phyloP scores from a whole-genome alignment of 2,329 filamentous ascomycete species.

The Colletotrichum echinochloae region DNA sequence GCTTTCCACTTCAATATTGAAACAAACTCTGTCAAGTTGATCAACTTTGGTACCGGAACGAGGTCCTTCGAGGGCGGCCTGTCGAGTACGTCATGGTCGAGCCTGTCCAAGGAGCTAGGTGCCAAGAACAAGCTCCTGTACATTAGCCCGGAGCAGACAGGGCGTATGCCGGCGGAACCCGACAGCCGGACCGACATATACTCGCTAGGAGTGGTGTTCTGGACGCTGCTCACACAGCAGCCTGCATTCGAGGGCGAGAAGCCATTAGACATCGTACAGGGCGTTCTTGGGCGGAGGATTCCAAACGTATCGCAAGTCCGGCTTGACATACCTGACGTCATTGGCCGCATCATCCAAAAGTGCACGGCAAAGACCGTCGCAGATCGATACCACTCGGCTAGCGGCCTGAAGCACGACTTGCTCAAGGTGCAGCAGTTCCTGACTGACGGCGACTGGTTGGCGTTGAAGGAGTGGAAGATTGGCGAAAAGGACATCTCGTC shows the following conservation, averaged over 20 bases:
- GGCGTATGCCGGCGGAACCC: conserved; percentile 90
- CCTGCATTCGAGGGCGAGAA: conserved; percentile 83
- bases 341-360: conserved; percentile 87
- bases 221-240: conserved; percentile 83
- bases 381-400: conserved; percentile 90
- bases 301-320: conserved; percentile 81
- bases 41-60: conserved; percentile 87
- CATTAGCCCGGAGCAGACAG: conserved; percentile 95
- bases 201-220: conserved; percentile 89
- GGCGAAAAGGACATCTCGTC: conserved; percentile 90
- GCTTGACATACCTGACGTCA: conserved; percentile 84
- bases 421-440: conserved; percentile 79
- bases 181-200: conserved; percentile 95
- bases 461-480: conserved; percentile 79
- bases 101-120: conserved; percentile 83
- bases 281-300: conserved; percentile 83
- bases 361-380: conserved; percentile 91
- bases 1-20: conserved; percentile 88
- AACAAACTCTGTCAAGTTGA: conserved; percentile 78
- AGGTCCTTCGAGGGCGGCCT: conserved; percentile 92
- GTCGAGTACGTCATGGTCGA: conserved; percentile 86
- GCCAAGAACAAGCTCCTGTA: conserved; percentile 91
- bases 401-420: conserved; percentile 86
- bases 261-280: conserved; percentile 91
- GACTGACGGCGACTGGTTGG: conserved; percentile 77